A percentile compares a stretch with the other conserved stretches of the same genome.
phyloP scores from a whole-genome alignment of 176 grass and related monocot genomes.

The Thalia dealbata region DNA sequence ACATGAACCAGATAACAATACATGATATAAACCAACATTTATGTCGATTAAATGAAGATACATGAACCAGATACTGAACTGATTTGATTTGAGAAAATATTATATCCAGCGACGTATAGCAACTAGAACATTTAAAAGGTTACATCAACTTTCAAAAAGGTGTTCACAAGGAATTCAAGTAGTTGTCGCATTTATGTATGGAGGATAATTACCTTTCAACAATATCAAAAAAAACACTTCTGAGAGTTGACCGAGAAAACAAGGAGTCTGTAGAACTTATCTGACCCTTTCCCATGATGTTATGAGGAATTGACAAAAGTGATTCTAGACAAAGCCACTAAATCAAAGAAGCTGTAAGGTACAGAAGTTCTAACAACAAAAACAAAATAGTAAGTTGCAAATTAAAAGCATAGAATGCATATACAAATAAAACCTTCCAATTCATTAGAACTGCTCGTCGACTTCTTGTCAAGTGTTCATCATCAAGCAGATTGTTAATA shows the following conservation, averaged over 20 bases:
- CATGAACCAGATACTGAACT: background rate
- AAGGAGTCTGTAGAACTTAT: constrained; percentile 20
- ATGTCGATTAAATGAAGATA: too few relatives aligned
- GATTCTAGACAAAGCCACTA: constrained; percentile 88
- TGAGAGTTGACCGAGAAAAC: constrained; percentile 62
- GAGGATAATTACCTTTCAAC: constrained; percentile 48
- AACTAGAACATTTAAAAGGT: background rate
- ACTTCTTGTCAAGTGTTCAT: constrained; percentile 74
- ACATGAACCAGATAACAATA: too few relatives aligned
- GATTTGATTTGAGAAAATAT: background rate
- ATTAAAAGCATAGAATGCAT: constrained; percentile 2
- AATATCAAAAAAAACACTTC: constrained; percentile 60
- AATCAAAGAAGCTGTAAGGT: constrained; percentile 30
- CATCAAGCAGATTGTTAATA: constrained; percentile 59
- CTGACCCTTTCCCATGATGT: constrained; percentile 21
- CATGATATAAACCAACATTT: too few relatives aligned
- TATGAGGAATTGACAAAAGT: constrained; percentile 47
- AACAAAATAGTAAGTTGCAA: constrained; percentile 17
- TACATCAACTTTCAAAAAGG: background rate
- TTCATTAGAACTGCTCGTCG: constrained; percentile 82
- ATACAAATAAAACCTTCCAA: constrained; percentile 53
- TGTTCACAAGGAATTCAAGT: background rate
- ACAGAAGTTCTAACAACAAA: background rate
- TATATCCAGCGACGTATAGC: background rate
- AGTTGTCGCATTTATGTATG: background rate